A percentile compares a stretch with the other conserved stretches of the same genome.
Evolutionary conservation across 2,329 filamentous ascomycete genomes (phyloP).

Genomic region (Seiridium cupressi): DNA sequence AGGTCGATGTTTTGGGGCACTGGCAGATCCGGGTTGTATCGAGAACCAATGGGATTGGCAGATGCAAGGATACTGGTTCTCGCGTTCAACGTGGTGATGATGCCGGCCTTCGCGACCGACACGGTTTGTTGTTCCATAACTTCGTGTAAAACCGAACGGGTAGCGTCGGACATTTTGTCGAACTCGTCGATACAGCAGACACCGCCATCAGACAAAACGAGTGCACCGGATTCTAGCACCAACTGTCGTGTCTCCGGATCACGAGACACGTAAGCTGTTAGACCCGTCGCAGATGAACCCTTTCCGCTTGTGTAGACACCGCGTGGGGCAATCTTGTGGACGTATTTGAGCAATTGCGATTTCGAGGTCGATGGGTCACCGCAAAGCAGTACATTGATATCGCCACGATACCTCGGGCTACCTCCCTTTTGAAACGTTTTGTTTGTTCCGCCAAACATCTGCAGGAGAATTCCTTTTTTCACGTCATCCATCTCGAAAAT

Average conservation of each 20-base stretch:
- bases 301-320: constrained; percentile 80
- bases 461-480: constrained; percentile 95
- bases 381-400: constrained; percentile 95
- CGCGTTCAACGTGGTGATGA: constrained; percentile 94
- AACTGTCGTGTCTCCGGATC: constrained; percentile 79
- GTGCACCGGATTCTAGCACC: constrained; percentile 75
- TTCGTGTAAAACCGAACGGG: constrained; percentile 79
- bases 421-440: constrained; percentile 97
- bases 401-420: constrained; percentile 91
- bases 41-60: constrained; percentile 95
- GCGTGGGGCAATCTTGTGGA: constrained; percentile 95
- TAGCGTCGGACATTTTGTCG: constrained; percentile 80
- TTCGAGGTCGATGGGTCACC: constrained; percentile 97
- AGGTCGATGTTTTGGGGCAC: constrained; percentile 98
- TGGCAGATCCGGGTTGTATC: constrained; percentile 93
- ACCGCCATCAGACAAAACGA: constrained; percentile 77
- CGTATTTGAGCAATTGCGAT: constrained; percentile 89
- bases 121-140: constrained; percentile 89
- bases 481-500: constrained; percentile 98
- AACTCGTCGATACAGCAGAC: constrained; percentile 86
- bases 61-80: constrained; percentile 94
- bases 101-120: constrained; percentile 85
- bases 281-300: constrained; percentile 76
- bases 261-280: constrained; percentile 78
- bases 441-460: constrained; percentile 96